Conservation (phyloP, 2,329 filamentous ascomycete genomes). For the Elsinoe arachidis region DNA sequence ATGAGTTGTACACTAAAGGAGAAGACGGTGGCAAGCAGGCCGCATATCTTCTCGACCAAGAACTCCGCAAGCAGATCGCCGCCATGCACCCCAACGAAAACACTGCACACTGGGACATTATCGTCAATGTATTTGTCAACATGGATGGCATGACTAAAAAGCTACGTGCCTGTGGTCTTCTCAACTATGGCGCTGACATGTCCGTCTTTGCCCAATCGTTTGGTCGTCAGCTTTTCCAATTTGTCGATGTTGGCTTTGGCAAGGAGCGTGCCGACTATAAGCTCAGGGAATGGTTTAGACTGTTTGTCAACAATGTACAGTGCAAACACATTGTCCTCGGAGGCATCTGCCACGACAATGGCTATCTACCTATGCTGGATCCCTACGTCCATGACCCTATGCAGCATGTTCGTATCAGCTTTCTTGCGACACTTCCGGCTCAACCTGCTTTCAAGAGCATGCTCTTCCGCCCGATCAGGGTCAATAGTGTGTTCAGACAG, state of each 20-base stretch:
- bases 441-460: conserved; percentile 35
- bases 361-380: conserved; percentile 40
- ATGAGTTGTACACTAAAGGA: conserved; percentile 34
- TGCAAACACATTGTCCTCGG: conserved; percentile 59
- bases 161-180: conserved; percentile 5
- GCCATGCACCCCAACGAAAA: conserved; percentile 30
- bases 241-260: conserved; percentile 52
- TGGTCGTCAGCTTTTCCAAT: conserved; percentile 51
- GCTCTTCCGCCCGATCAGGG: conserved; percentile 32
- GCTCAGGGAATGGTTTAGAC: conserved; percentile 42
- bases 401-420: conserved; percentile 33
- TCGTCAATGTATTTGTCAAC: conserved; percentile 36
- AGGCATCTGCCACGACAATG: conserved; percentile 49
- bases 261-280: conserved; percentile 55
- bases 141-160: conserved; percentile 9
- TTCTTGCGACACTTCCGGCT: conserved; percentile 37
- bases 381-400: conserved; percentile 35
- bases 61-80: conserved; percentile 35
- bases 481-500: conserved; percentile 35
- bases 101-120: conserved; percentile 35
- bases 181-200: background rate
- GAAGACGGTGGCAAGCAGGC: conserved; percentile 39
- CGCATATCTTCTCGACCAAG: conserved; percentile 34
- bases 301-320: conserved; percentile 50
- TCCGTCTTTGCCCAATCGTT: conserved; percentile 1